A percentile compares a stretch with the other conserved stretches of the same genome.
phyloP scores from a whole-genome alignment of 768 basidiomycete genomes.

The Boletus patriciae region DNA sequence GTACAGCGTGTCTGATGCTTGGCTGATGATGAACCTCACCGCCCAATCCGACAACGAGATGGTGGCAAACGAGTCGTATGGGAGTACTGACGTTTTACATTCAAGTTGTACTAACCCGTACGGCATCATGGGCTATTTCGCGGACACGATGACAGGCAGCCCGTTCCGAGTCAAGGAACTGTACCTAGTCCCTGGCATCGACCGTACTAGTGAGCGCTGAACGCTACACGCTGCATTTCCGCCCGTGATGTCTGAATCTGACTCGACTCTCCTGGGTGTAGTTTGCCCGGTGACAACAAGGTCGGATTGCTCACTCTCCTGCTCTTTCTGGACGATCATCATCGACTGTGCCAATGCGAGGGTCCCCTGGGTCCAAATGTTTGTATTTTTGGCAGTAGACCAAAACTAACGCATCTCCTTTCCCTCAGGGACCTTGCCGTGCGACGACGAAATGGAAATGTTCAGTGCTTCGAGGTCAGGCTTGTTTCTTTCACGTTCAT shows the following conservation, averaged over 20 bases:
- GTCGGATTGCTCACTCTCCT: no score
- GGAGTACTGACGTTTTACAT: slow-evolving; percentile 28
- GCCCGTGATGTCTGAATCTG: neutral
- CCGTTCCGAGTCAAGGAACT: slow-evolving; percentile 56
- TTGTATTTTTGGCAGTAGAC: no score
- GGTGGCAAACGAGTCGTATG: slow-evolving; percentile 53
- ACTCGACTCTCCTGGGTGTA: no score
- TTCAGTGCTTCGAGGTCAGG: no score
- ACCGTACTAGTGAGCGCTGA: slow-evolving; percentile 46
- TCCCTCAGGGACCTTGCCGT: no score
- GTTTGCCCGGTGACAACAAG: no score
- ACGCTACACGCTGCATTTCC: neutral
- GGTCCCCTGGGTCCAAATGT: no score
- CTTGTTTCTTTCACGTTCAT: no score
- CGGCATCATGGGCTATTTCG: slow-evolving; percentile 54
- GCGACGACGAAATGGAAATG: no score
- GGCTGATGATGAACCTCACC: slow-evolving; percentile 51
- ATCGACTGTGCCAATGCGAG: no score
- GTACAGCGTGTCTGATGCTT: slow-evolving; percentile 43
- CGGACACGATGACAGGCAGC: slow-evolving; percentile 41
- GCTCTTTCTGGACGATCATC: no score
- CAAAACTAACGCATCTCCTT: no score
- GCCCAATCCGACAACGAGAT: slow-evolving; percentile 41
- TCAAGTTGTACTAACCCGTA: slow-evolving; percentile 44
- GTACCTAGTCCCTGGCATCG: slow-evolving; percentile 53